Evolutionary conservation across 108 stramenopile genomes (phyloP).

Genomic region (Aurantiochytrium sp.): DNA sequence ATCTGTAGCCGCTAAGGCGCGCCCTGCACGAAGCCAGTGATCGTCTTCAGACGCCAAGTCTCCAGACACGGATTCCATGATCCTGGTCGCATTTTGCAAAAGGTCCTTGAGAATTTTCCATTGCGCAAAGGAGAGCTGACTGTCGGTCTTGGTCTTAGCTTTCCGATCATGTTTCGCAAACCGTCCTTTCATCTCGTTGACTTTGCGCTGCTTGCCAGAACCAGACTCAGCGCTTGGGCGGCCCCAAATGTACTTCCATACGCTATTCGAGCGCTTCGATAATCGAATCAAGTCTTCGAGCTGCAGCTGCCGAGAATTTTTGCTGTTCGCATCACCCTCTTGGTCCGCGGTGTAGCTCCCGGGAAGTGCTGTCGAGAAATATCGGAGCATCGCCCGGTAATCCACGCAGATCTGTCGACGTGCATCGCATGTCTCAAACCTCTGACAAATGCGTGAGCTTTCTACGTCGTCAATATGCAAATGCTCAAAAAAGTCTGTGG

Average conservation of each 20-base stretch:
- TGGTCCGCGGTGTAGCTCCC: background rate
- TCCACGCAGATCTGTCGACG: background rate
- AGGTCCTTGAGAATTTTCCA: background rate
- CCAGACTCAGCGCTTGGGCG: background rate
- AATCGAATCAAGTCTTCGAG: background rate
- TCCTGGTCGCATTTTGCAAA: background rate
- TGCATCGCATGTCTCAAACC: background rate
- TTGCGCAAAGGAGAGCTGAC: background rate
- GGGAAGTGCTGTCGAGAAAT: background rate
- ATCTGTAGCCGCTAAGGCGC: background rate
- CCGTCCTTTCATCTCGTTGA: too few species aligned
- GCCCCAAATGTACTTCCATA: background rate
- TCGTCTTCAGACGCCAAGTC: background rate
- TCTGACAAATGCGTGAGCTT: background rate
- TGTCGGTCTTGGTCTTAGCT: background rate
- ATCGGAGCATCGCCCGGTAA: background rate
- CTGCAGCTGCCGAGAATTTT: background rate
- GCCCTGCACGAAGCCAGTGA: background rate
- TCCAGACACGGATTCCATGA: background rate
- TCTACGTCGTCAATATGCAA: background rate
- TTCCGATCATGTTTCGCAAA: background rate
- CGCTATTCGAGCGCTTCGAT: background rate
- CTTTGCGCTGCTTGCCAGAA: too few species aligned
- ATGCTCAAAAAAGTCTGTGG: background rate
- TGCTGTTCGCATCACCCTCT: background rate